These are phyloP conservation scores for Kokia cookei DNA, from an alignment of 441 rosid genomes.

Conservation along the genomic window DNA sequence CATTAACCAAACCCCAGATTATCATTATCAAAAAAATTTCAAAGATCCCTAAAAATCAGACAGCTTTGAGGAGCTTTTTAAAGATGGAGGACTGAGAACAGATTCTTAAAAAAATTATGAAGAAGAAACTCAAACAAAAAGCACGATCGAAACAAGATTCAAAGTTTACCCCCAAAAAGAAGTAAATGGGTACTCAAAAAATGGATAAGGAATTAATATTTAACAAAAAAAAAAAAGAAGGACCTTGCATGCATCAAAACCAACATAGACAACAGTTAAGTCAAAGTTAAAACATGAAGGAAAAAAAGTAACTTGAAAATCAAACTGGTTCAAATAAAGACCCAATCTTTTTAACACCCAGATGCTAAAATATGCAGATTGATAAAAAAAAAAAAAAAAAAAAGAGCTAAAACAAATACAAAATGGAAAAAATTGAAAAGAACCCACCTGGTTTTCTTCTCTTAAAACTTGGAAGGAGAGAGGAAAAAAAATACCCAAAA, in stretches of 20 bases:
- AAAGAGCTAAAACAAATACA: not conserved
- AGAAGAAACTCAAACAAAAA: not conserved
- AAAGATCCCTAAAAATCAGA: not conserved
- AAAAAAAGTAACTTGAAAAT: not conserved
- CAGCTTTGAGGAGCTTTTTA: not conserved
- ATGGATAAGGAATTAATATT: conserved; percentile 14
- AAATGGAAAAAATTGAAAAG: conserved; percentile 1
- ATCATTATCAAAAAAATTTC: not conserved
- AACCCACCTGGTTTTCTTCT: conserved; percentile 34
- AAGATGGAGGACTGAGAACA: conserved; percentile 5
- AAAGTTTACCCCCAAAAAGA: conserved; percentile 4
- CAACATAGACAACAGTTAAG: not conserved
- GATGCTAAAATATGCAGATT: not conserved
- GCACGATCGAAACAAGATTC: conserved; percentile 5
- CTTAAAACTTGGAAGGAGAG: conserved; percentile 2
- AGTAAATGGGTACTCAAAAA: conserved; percentile 10
- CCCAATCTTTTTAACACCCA: conserved; percentile 4
- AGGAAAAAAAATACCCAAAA: conserved; percentile 12
- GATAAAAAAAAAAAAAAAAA: not conserved
- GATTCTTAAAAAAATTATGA: not conserved
- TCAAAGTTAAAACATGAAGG: not conserved
- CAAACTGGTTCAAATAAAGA: conserved; percentile 5
- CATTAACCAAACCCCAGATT: not conserved
- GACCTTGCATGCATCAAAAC: conserved; percentile 15
- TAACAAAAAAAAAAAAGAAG: not conserved